Evolutionary conservation across 2,329 filamentous ascomycete genomes (phyloP).

Genomic region (Aspergillus pseudoviridinutans): DNA sequence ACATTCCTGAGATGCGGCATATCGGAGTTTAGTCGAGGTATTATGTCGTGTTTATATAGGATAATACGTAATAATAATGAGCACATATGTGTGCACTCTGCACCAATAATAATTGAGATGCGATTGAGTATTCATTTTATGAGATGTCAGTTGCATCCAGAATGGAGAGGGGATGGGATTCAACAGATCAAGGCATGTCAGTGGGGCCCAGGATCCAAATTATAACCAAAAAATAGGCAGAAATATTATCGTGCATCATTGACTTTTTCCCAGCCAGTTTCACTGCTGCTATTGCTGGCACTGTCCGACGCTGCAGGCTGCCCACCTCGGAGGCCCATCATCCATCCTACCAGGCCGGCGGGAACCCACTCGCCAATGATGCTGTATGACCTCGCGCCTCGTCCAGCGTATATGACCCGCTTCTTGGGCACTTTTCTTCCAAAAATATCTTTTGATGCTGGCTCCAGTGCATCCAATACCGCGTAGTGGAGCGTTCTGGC

Average conservation of each 20-base stretch:
- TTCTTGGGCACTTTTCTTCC: conserved; percentile 34
- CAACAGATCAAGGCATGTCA: background rate
- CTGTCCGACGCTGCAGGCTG: conserved; percentile 17
- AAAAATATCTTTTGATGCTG: conserved; percentile 36
- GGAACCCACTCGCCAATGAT: conserved; percentile 81
- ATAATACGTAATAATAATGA: background rate
- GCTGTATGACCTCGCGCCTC: conserved; percentile 79
- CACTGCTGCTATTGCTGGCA: conserved; percentile 30
- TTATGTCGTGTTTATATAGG: background rate
- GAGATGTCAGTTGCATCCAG: background rate
- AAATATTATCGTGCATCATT: conserved; percentile 7
- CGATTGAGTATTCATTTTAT: background rate
- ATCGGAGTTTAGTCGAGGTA: background rate
- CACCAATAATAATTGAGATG: background rate
- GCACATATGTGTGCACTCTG: background rate
- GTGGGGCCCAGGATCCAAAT: background rate
- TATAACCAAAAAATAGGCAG: background rate
- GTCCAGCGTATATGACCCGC: conserved; percentile 71
- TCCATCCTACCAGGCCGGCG: conserved; percentile 76
- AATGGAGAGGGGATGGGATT: background rate
- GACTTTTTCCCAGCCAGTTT: conserved; percentile 35
- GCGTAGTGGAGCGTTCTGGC: conserved; percentile 77
- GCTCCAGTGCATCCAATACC: conserved; percentile 82
- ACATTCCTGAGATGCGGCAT: conserved; percentile 9
- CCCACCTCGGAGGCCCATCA: conserved; percentile 70